Conservation (phyloP, 805 yeast genomes). For the Kazachstania psychrophila region DNA sequence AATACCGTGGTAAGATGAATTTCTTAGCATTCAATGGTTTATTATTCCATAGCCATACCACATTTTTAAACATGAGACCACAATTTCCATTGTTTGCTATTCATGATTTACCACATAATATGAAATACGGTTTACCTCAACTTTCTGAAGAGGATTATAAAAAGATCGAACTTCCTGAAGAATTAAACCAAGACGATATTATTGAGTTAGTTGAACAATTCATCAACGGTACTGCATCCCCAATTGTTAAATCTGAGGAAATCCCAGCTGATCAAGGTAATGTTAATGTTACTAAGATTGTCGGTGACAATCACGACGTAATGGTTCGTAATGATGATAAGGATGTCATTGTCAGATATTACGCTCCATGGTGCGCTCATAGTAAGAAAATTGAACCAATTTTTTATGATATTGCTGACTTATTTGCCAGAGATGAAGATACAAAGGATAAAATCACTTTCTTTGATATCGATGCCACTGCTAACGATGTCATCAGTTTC, state of each 20-base stretch:
- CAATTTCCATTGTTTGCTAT: conserved; percentile 86
- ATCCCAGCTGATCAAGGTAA: conserved; percentile 80
- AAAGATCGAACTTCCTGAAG: conserved; percentile 15
- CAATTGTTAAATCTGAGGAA: conserved; percentile 77
- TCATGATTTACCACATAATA: conserved; percentile 59
- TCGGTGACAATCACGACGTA: conserved; percentile 72
- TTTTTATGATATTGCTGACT: conserved; percentile 76
- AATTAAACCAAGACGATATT: conserved; percentile 45
- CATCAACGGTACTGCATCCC: conserved; percentile 52
- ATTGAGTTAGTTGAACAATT: conserved; percentile 54
- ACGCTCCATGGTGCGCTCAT: conserved; percentile 98
- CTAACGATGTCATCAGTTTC: conserved; percentile 71
- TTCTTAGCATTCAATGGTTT: conserved; percentile 83
- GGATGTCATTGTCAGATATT: conserved; percentile 81
- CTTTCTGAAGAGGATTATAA: conserved; percentile 25
- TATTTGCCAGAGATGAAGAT: conserved; percentile 45
- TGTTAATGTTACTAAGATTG: conserved; percentile 63
- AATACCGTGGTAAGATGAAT: conserved; percentile 69
- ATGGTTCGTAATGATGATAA: conserved; percentile 47
- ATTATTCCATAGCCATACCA: conserved; percentile 78
- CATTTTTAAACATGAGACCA: conserved; percentile 71
- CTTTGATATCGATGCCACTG: conserved; percentile 84
- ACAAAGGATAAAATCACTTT: conserved; percentile 50
- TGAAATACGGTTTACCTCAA: conserved; percentile 74
- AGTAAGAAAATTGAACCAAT: conserved; percentile 85